A percentile compares a stretch with the other conserved stretches of the same genome.
phyloP scores from a whole-genome alignment of 2,329 filamentous ascomycete species.

The Pseudogymnoascus sp. region DNA sequence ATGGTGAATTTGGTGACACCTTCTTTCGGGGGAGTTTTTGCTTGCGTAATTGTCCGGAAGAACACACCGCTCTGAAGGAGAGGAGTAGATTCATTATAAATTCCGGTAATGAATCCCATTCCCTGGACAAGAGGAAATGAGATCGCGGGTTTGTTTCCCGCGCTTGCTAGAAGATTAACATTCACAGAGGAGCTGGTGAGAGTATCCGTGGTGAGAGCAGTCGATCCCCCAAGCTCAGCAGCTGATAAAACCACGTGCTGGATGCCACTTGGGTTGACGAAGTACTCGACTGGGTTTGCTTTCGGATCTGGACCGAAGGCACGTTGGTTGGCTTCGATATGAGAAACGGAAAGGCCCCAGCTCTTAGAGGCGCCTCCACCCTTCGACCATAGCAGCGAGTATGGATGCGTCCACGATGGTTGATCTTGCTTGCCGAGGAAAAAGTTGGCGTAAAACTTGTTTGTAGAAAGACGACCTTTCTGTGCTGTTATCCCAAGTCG shows the following conservation, averaged over 20 bases:
- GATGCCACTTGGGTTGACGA: constrained; percentile 72
- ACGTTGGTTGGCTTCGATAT: constrained; percentile 59
- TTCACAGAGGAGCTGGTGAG: constrained; percentile 54
- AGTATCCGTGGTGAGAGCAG: constrained; percentile 45
- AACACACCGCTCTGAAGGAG: constrained; percentile 66
- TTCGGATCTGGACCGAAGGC: constrained; percentile 53
- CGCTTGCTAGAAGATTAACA: constrained; percentile 54
- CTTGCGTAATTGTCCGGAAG: constrained; percentile 58
- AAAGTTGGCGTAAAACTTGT: constrained; percentile 77
- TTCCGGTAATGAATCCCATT: constrained; percentile 75
- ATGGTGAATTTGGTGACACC: constrained; percentile 70
- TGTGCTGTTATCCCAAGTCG: constrained; percentile 39
- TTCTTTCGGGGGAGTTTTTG: constrained; percentile 47
- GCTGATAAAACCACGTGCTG: constrained; percentile 77
- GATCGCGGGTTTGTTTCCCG: constrained; percentile 50
- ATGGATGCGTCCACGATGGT: constrained; percentile 68
- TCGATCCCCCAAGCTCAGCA: constrained; percentile 56
- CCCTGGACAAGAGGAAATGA: constrained; percentile 82
- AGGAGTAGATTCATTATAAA: constrained; percentile 64
- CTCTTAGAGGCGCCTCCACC: constrained; percentile 54
- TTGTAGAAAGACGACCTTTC: constrained; percentile 53
- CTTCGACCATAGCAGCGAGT: constrained; percentile 59
- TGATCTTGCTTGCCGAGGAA: constrained; percentile 65
- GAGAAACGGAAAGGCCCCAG: constrained; percentile 71
- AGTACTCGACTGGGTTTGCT: constrained; percentile 59